Conservation (phyloP, 2,329 filamentous ascomycete species). For the Sporothrix sp. region DNA sequence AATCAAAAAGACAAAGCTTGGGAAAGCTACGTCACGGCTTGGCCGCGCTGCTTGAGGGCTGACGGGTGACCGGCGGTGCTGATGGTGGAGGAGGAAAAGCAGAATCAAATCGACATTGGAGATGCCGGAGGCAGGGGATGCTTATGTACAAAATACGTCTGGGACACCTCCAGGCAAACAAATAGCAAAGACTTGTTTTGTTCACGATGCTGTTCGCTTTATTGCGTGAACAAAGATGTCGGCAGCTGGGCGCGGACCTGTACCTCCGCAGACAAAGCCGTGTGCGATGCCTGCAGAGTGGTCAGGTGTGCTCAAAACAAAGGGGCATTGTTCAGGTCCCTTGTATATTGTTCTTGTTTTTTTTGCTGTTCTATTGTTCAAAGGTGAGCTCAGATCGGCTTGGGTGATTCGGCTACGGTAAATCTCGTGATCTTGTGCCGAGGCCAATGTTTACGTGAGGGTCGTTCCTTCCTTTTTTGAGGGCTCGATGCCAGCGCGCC, state of each 20-base stretch:
- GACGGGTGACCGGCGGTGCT: not conserved
- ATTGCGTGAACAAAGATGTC: not conserved
- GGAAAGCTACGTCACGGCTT: not conserved
- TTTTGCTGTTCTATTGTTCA: not conserved
- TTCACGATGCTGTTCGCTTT: not conserved
- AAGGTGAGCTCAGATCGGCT: too few relatives aligned
- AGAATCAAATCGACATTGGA: not conserved
- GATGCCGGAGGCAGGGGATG: too few relatives aligned
- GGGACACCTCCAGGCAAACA: too few relatives aligned
- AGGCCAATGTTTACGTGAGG: not conserved
- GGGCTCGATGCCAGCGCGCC: not conserved
- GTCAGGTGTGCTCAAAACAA: not conserved
- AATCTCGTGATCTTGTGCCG: not conserved
- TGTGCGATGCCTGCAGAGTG: not conserved
- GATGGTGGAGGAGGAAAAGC: not conserved
- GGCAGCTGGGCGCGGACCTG: not conserved
- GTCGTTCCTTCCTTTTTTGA: constrained; percentile 1
- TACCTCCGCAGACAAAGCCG: not conserved
- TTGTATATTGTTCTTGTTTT: not conserved
- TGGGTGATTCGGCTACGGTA: too few relatives aligned
- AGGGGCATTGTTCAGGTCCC: not conserved
- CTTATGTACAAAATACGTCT: too few relatives aligned
- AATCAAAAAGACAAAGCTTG: not conserved
- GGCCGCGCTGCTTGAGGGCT: not conserved
- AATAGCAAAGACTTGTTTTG: not conserved